Percentiles rank a stretch among this genome's conserved stretches.
These are phyloP conservation scores for Eleusine indica DNA, from an alignment of 176 grass and related monocot species.

Conservation along the genomic window DNA sequence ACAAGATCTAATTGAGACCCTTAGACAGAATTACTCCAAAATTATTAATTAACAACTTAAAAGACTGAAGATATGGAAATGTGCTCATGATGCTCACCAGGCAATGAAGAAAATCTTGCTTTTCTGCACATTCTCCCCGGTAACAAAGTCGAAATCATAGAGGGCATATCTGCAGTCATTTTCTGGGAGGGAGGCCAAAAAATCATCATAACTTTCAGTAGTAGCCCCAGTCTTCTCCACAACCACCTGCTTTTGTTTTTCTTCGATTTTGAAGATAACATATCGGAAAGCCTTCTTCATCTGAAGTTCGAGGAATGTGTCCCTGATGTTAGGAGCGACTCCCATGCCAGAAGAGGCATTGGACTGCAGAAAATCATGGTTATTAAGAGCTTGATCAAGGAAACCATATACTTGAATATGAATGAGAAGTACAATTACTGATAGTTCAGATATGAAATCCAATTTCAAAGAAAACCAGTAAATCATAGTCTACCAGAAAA, in stretches of 20 bases:
- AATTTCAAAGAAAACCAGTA: slow-evolving; percentile 1
- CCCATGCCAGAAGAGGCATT: slow-evolving; percentile 88
- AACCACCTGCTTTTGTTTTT: slow-evolving; percentile 84
- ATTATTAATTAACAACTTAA: not conserved
- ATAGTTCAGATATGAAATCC: not conserved
- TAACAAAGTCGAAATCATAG: slow-evolving; percentile 98
- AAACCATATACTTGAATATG: slow-evolving; percentile 3
- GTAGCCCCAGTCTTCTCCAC: slow-evolving; percentile 92
- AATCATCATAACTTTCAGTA: slow-evolving; percentile 96
- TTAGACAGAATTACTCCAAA: not conserved
- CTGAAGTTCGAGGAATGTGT: slow-evolving; percentile 77
- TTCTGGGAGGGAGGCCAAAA: slow-evolving; percentile 86
- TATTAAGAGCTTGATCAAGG: slow-evolving; percentile 1
- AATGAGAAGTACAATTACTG: not conserved
- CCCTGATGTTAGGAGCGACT: slow-evolving; percentile 67
- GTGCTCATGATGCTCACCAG: slow-evolving; percentile 58
- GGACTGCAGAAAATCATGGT: slow-evolving; percentile 51
- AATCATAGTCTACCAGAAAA: not conserved
- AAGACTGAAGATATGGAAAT: slow-evolving; percentile 6
- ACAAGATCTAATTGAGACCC: not conserved
- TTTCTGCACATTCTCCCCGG: slow-evolving; percentile 94
- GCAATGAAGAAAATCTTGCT: slow-evolving; percentile 99
- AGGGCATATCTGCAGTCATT: slow-evolving; percentile 95
- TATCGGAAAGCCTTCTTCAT: slow-evolving; percentile 85
- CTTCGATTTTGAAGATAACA: slow-evolving; percentile 95